Evolutionary conservation across 768 basidiomycete species (phyloP).

Genomic region (Lentinula boryana): DNA sequence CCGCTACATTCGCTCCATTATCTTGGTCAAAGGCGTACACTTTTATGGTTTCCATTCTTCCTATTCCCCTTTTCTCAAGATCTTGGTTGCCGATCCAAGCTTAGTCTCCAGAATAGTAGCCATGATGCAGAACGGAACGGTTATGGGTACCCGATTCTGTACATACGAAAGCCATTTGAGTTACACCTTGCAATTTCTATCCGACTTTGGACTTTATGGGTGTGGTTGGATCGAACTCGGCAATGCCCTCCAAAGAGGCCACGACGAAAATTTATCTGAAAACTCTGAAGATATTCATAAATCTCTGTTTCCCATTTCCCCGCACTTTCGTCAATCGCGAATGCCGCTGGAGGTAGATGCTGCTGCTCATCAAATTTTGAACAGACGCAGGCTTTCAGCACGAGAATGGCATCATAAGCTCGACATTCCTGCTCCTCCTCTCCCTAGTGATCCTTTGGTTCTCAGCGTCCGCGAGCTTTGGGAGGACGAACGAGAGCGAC

Average conservation of each 20-base stretch:
- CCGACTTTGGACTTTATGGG: conserved; percentile 91
- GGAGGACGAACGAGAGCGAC: conserved; percentile 88
- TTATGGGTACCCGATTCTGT: conserved; percentile 74
- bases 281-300: background rate
- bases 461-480: conserved; percentile 89
- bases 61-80: conserved; percentile 85
- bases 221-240: conserved; percentile 84
- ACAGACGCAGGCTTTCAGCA: conserved; percentile 59
- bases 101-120: conserved; percentile 64
- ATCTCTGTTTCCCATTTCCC: conserved; percentile 39
- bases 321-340: conserved; percentile 61
- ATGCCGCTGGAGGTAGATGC: conserved; percentile 79
- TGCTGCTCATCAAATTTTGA: conserved; percentile 77
- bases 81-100: conserved; percentile 68
- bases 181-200: conserved; percentile 87
- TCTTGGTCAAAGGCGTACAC: conserved; percentile 89
- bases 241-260: conserved; percentile 56
- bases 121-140: conserved; percentile 74
- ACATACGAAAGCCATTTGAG: conserved; percentile 90
- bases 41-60: conserved; percentile 93
- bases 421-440: conserved; percentile 51
- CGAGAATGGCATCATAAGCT: conserved; percentile 64
- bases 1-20: conserved; percentile 65
- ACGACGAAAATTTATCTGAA: conserved; percentile 15
- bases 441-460: conserved; percentile 69